These are phyloP conservation scores for Arabidopsis suecica DNA, from an alignment of 345 rosid genomes.

Conservation along the genomic window DNA sequence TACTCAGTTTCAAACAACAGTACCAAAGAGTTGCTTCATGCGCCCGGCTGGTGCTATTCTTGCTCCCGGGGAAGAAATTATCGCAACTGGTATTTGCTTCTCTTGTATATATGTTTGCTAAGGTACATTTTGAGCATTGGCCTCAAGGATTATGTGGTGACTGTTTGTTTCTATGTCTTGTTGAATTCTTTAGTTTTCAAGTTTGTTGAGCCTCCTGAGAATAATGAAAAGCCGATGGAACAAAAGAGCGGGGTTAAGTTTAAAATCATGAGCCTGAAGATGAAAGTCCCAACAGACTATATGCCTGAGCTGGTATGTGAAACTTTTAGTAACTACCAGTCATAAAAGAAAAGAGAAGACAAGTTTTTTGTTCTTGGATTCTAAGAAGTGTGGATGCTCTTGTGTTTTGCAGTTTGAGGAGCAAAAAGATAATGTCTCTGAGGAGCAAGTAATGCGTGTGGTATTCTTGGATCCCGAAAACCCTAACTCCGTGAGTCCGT, in stretches of 20 bases:
- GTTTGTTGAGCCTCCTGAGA: slow-evolving; percentile 94
- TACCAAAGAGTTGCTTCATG: slow-evolving; percentile 98
- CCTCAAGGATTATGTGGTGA: slow-evolving; percentile 7
- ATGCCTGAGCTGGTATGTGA: slow-evolving; percentile 93
- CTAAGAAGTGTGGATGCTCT: neutral
- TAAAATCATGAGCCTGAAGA: slow-evolving; percentile 91
- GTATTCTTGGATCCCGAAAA: slow-evolving; percentile 84
- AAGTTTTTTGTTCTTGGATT: too few species aligned
- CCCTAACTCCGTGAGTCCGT: slow-evolving; percentile 64
- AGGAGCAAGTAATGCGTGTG: slow-evolving; percentile 83
- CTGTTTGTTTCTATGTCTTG: slow-evolving; percentile 3
- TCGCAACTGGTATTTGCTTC: slow-evolving; percentile 74
- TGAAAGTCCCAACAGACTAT: slow-evolving; percentile 77
- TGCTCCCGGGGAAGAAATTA: slow-evolving; percentile 79
- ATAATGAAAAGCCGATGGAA: slow-evolving; percentile 80
- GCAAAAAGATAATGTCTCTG: slow-evolving; percentile 77
- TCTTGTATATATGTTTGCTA: slow-evolving; percentile 1
- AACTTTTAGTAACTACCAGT: neutral
- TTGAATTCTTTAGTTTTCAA: slow-evolving; percentile 65
- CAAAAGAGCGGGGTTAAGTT: slow-evolving; percentile 82
- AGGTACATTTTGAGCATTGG: too few species aligned
- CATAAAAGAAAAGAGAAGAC: slow-evolving; percentile 7
- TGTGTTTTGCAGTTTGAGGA: slow-evolving; percentile 78
- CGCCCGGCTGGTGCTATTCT: slow-evolving; percentile 95
- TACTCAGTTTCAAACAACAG: slow-evolving; percentile 91